Conservation (phyloP, 306 rosid species). For the Ceratonia siliqua region DNA sequence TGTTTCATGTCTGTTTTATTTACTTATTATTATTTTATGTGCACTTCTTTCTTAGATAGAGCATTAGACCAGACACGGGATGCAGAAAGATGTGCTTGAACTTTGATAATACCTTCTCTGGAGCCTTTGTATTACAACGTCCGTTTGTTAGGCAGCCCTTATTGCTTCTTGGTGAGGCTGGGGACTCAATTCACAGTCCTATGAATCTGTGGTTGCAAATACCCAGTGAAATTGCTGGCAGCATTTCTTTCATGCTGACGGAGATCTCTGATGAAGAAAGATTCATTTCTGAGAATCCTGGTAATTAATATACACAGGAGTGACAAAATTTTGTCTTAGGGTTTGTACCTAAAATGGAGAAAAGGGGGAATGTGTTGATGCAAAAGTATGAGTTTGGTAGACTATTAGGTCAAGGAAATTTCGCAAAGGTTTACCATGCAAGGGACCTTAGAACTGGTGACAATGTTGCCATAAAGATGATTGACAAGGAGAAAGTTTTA, state of each 20-base stretch:
- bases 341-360: constrained; percentile 37
- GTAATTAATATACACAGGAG: not conserved
- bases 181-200: not conserved
- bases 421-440: constrained; percentile 52
- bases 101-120: constrained; percentile 13
- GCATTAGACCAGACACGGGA: not conserved
- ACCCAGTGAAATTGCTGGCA: constrained; percentile 17
- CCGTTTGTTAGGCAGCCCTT: not conserved
- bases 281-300: not conserved
- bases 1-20: not conserved
- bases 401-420: constrained; percentile 50
- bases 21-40: no score
- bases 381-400: constrained; percentile 44
- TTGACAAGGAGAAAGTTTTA: constrained; percentile 42
- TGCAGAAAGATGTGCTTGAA: constrained; percentile 30
- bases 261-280: constrained; percentile 5
- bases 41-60: not conserved
- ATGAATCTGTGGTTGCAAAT: constrained; percentile 12
- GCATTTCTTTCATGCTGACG: not conserved
- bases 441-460: constrained; percentile 44
- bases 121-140: not conserved
- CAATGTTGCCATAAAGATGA: constrained; percentile 48
- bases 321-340: constrained; percentile 25
- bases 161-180: constrained; percentile 1
- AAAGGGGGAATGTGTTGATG: constrained; percentile 41